Base-by-base conservation (phyloP, 164 flowering plant species). In the Sedum album region DNA sequence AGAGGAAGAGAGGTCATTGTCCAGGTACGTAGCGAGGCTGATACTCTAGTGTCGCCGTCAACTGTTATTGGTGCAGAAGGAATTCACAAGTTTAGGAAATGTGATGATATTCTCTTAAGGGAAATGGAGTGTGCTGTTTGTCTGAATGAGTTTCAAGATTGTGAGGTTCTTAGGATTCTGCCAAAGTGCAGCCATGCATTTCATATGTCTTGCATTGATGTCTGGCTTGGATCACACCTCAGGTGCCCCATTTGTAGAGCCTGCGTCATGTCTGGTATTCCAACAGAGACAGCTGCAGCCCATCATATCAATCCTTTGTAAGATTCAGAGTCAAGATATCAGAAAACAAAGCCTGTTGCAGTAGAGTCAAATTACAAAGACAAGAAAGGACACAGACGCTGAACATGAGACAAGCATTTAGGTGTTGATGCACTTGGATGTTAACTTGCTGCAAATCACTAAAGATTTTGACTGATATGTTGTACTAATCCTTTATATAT, bases 241-340 rank as follows among this genome's bases (percentile, higher is more conserved):
- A 65, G 46, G 17, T 65, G 66, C 48, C 67, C 67, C 67, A 11
- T 65, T 26, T 65, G 67, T 25, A 21, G 67, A 35, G 67, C 67
- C 14, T 25, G 46, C 42, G 38, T 65, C 11, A 13, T 65, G 67
- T 65, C 67, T 18, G 0, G 30, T 21, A 41, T 5, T 31, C 38
- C 41, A 36, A 4, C n/a, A 17, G 18, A 10, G 23, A 38, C 38
- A 0, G 66, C 41, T 6, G 6, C 36, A 11, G 66, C 33, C 9
- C 39, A n/a, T 7, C 35, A 15, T 15, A 64, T 10, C n/a, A 39
- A 4, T 0, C 42, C 6, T 39, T 10, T 39, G 18, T 46, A 46
- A 46, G 25, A 51, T 23, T 18, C n/a, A n/a, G n/a, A n/a, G n/a
- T n/a, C n/a, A n/a, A n/a, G n/a, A n/a, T n/a, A n/a, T n/a, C n/a